Evolutionary conservation across 2,329 filamentous ascomycete species (phyloP).

Genomic region (Daldinia eschscholtzii): DNA sequence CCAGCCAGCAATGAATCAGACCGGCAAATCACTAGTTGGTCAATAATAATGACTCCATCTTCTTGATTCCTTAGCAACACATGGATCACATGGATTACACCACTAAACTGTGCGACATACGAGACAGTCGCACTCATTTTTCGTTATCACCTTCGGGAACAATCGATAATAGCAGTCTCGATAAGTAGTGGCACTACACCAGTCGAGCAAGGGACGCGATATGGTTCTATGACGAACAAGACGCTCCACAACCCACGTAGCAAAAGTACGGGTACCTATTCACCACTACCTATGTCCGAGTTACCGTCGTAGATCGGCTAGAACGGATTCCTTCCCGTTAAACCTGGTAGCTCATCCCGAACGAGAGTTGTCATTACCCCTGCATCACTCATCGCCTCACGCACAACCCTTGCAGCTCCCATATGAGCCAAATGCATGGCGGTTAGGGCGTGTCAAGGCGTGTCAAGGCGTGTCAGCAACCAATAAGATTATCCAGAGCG

Average conservation of each 20-base stretch:
- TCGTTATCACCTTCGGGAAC: conserved; percentile 17
- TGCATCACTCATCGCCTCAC: conserved; percentile 32
- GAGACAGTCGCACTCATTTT: conserved; percentile 11
- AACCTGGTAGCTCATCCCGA: conserved; percentile 31
- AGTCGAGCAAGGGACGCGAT: conserved; percentile 18
- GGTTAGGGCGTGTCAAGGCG: conserved; percentile 26
- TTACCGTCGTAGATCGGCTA: conserved; percentile 39
- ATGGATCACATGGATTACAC: conserved; percentile 32
- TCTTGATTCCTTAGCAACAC: conserved; percentile 14
- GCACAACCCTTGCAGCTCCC: conserved; percentile 35
- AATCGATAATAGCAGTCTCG: conserved; percentile 19
- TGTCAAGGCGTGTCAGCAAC: background rate
- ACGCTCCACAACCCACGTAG: background rate
- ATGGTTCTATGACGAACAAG: conserved; percentile 2
- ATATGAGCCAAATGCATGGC: conserved; percentile 30
- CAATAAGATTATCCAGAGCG: conserved; percentile 31
- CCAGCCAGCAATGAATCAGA: conserved; percentile 17
- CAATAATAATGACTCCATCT: conserved; percentile 30
- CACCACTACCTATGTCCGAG: conserved; percentile 10
- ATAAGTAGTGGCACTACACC: background rate
- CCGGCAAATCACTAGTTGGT: conserved; percentile 38
- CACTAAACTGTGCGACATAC: conserved; percentile 23
- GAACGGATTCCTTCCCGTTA: conserved; percentile 40
- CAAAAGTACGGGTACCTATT: conserved; percentile 8
- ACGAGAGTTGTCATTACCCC: conserved; percentile 23